These are phyloP conservation scores for Penicillium capsulatum DNA, from an alignment of 2,329 filamentous ascomycete species.

Conservation along the genomic window DNA sequence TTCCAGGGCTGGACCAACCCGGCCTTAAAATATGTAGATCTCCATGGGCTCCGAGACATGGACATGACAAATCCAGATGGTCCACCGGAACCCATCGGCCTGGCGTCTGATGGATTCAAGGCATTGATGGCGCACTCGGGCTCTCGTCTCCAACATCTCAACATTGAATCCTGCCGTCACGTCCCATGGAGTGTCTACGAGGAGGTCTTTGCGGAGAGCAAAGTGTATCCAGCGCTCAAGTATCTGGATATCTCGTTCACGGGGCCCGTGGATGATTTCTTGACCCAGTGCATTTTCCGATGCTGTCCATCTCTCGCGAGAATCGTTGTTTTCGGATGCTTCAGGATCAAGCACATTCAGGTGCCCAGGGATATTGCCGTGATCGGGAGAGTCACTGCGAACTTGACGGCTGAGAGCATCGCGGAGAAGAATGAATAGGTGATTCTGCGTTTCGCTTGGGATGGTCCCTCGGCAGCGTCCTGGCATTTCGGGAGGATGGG, in stretches of 20 bases:
- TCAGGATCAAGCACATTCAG: conserved; percentile 53
- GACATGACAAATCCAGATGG: conserved; percentile 66
- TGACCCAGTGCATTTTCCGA: conserved; percentile 43
- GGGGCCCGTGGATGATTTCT: conserved; percentile 42
- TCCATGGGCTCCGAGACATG: conserved; percentile 72
- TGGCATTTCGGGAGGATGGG: too few relatives aligned
- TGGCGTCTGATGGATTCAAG: conserved; percentile 70
- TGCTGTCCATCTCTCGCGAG: conserved; percentile 49
- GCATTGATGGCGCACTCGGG: conserved; percentile 84
- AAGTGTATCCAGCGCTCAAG: conserved; percentile 62
- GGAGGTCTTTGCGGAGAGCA: conserved; percentile 62
- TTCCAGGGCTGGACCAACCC: conserved; percentile 75
- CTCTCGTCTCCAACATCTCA: conserved; percentile 59
- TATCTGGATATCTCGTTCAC: conserved; percentile 73
- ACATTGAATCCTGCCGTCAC: conserved; percentile 80
- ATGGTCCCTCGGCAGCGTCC: too few relatives aligned
- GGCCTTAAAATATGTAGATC: conserved; percentile 64
- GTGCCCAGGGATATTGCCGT: conserved; percentile 57
- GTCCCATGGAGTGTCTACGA: conserved; percentile 70
- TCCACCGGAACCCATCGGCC: conserved; percentile 60
- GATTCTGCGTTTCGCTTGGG: too few relatives aligned
- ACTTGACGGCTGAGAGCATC: too few relatives aligned
- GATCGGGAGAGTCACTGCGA: conserved; percentile 45
- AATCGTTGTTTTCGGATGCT: conserved; percentile 60
- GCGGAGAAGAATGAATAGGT: too few relatives aligned